These are phyloP conservation scores for Fusarium scirpi DNA, from an alignment of 2,329 filamentous ascomycete genomes.

Conservation along the genomic window DNA sequence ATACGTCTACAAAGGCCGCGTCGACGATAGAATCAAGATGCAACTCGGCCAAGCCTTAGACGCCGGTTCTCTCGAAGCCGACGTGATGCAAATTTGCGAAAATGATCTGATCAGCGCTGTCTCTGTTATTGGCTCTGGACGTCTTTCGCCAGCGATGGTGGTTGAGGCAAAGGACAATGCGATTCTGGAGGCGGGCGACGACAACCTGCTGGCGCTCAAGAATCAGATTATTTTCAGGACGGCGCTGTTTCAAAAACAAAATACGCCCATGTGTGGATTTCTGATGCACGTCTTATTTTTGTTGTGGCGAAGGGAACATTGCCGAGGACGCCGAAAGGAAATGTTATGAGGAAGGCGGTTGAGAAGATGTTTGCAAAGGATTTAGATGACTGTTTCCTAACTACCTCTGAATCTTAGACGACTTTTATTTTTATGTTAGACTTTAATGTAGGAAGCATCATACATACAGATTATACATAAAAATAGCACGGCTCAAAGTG, in stretches of 20 bases:
- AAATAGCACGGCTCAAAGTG: background rate
- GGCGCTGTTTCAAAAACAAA: slow-evolving; percentile 2
- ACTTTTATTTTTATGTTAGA: too few species aligned
- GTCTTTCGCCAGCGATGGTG: slow-evolving; percentile 1
- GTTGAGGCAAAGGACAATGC: background rate
- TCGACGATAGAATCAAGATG: slow-evolving; percentile 25
- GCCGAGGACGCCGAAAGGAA: slow-evolving; percentile 5
- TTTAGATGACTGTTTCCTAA: background rate
- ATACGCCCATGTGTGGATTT: slow-evolving; percentile 6
- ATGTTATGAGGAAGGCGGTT: slow-evolving; percentile 5
- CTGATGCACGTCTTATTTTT: background rate
- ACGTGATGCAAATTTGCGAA: slow-evolving; percentile 13
- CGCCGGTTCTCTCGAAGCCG: slow-evolving; percentile 2
- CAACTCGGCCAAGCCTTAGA: background rate
- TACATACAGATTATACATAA: fast-evolving
- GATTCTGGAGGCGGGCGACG: fast-evolving
- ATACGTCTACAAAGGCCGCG: slow-evolving; percentile 6
- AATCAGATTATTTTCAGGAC: background rate
- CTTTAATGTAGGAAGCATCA: background rate
- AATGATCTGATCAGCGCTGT: background rate
- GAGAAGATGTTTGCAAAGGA: background rate
- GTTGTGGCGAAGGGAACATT: background rate
- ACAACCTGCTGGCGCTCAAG: background rate
- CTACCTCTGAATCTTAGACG: fast-evolving
- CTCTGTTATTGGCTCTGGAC: slow-evolving; percentile 9